phyloP scores from a whole-genome alignment of 1,284 basidiomycete species.

The Microstroma glucosiphilum region DNA sequence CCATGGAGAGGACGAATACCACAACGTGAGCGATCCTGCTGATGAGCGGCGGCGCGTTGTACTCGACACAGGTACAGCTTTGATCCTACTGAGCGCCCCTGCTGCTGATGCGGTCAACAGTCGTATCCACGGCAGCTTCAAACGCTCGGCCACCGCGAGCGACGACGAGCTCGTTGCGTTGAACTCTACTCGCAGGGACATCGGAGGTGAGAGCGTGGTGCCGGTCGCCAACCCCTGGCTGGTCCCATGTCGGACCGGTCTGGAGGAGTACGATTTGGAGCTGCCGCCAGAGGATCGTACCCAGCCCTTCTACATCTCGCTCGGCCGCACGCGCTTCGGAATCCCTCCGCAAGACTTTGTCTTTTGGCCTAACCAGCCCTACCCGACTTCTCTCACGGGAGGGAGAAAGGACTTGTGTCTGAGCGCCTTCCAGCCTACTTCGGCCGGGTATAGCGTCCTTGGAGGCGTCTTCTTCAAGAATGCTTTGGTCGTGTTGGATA shows the following conservation, averaged over 20 bases:
- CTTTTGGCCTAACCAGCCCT: conserved; percentile 32
- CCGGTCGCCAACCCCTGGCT: conserved; percentile 25
- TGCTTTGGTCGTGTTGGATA: conserved; percentile 29
- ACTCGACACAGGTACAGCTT: conserved; percentile 34
- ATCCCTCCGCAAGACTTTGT: conserved; percentile 32
- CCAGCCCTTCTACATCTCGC: conserved; percentile 21
- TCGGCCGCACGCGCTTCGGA: conserved; percentile 25
- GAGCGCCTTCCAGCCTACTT: conserved; percentile 31
- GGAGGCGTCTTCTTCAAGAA: conserved; percentile 40
- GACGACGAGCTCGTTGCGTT: neutral
- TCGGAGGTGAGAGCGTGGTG: conserved; percentile 5
- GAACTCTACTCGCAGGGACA: too few species aligned
- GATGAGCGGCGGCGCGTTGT: conserved; percentile 18
- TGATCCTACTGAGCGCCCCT: conserved; percentile 24
- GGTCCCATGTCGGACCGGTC: conserved; percentile 34
- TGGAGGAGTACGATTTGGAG: conserved; percentile 24
- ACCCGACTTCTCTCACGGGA: conserved; percentile 4
- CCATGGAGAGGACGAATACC: neutral
- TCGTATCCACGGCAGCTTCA: conserved; percentile 18
- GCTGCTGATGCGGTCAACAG: conserved; percentile 26
- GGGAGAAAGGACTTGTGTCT: conserved; percentile 25
- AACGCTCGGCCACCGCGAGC: neutral
- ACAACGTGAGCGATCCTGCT: neutral
- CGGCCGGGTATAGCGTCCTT: conserved; percentile 25
- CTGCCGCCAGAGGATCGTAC: conserved; percentile 16